Evolutionary conservation across 1,139 yeast genomes (phyloP), one percentile per base, ranked within the genome.

Genomic region (Candida sp.): DNA sequence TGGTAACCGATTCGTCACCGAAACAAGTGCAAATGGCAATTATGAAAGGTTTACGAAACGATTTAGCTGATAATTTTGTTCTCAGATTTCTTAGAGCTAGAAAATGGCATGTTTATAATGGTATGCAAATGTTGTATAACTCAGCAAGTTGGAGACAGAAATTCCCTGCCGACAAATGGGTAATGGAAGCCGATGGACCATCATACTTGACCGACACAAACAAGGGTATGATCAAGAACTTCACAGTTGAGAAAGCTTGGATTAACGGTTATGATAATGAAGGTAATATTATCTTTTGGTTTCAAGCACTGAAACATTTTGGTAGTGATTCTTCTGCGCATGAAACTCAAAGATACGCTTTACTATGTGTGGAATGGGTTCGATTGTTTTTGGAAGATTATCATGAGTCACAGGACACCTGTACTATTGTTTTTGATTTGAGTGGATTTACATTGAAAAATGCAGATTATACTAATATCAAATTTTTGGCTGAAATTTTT

Each of bases 381-480:
- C 75, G 95, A 46, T 63, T 88, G 49, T 69, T 81, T 47, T 64
- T 87, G 48, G 47, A 41, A 32, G 60, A 56, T 35, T 47, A 41
- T 41, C 73, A 73, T 41, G 84, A 81, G 44, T 87, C 87, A 3
- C 70, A 75, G 21, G 91, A 84, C 53, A 80, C 89, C 5, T 88
- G 90, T 29, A 78, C 85, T 9, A 79, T 87, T 36, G 61, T 89
- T 27, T 89, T 89, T 57, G 96, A 89, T 60, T 63, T 89, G 57
- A 68, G 83, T 6, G 93, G 81, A 8, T 88, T 89, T 56, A 73
- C 89, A 3, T 73, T 86, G 68, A 71, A 85, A 39, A 89, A 88
- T 62, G 88, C 89, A 85, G 97, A 89, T 64, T 85, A 86, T 56
- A 73, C 77, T 5, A 88, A 95, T 3, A 90, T 88, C 43, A 85